Percentiles rank a stretch among this genome's conserved stretches.
Conservation (phyloP, 2,329 filamentous ascomycete species). For the Ceratocystis eucalypticola region DNA sequence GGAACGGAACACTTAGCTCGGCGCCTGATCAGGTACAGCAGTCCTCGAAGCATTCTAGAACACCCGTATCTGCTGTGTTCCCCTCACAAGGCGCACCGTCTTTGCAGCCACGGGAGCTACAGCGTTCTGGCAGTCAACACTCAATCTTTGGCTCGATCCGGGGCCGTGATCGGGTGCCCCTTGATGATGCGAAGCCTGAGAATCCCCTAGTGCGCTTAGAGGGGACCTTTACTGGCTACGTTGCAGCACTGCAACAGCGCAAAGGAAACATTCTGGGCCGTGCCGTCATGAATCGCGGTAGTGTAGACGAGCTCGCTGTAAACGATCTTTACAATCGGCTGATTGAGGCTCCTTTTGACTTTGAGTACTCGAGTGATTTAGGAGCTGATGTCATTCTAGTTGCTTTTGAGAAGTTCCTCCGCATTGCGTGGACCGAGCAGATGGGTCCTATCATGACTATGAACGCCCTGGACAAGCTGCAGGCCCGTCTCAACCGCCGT, state of each 20-base stretch:
- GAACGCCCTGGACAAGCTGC: slow-evolving; percentile 59
- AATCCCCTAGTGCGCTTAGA: slow-evolving; percentile 63
- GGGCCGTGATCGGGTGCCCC: slow-evolving; percentile 33
- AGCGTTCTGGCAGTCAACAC: slow-evolving; percentile 35
- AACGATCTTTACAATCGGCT: slow-evolving; percentile 86
- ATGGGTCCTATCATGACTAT: slow-evolving; percentile 74
- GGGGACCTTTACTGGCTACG: slow-evolving; percentile 72
- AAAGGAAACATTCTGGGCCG: slow-evolving; percentile 79
- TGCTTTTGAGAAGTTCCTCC: slow-evolving; percentile 85
- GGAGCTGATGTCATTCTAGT: slow-evolving; percentile 76
- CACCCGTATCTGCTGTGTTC: slow-evolving; percentile 30
- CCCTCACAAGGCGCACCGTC: slow-evolving; percentile 23
- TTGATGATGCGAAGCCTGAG: slow-evolving; percentile 39
- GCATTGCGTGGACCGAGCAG: slow-evolving; percentile 74
- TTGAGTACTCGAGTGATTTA: slow-evolving; percentile 61
- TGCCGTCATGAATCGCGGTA: slow-evolving; percentile 52
- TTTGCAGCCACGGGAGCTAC: slow-evolving; percentile 28
- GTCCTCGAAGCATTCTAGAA: slow-evolving; percentile 30
- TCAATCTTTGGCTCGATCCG: slow-evolving; percentile 43
- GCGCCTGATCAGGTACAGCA: slow-evolving; percentile 26
- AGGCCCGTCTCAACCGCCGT: slow-evolving; percentile 49
- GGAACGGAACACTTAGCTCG: slow-evolving; percentile 38
- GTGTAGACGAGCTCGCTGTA: slow-evolving; percentile 58
- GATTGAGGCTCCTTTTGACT: slow-evolving; percentile 67
- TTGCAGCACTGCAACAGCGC: slow-evolving; percentile 66